A percentile compares a stretch with the other conserved stretches of the same genome.
Evolutionary conservation across 768 basidiomycete genomes (phyloP).

Genomic region (Steccherinum ochraceum): DNA sequence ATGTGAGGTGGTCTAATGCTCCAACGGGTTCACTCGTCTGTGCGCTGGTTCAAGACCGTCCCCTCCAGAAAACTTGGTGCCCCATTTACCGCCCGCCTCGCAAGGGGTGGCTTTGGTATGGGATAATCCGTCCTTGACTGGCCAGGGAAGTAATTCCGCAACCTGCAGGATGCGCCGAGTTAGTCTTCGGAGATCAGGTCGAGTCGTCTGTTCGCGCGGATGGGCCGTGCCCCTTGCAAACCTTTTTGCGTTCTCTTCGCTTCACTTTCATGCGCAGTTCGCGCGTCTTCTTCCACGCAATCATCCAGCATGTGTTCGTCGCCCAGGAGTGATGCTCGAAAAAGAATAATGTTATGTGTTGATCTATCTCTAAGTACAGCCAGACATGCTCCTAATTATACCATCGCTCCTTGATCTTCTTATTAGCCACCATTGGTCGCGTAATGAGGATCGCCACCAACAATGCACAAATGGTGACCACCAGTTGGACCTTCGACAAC

Average conservation of each 20-base stretch:
- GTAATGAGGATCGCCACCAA: conserved; percentile 71
- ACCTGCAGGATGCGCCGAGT: conserved; percentile 81
- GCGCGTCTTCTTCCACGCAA: no score
- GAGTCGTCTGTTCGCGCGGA: conserved; percentile 76
- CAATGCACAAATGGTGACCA: conserved; percentile 73
- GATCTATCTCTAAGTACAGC: neutral
- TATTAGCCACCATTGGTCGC: conserved; percentile 73
- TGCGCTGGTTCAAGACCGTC: conserved; percentile 92
- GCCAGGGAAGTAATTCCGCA: conserved; percentile 94
- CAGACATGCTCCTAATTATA: conserved; percentile 36
- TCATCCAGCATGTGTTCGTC: no score
- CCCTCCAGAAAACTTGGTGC: conserved; percentile 94
- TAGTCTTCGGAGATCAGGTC: conserved; percentile 89
- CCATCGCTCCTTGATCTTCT: conserved; percentile 66
- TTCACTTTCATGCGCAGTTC: no score
- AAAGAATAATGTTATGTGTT: no score
- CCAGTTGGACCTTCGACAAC: conserved; percentile 64
- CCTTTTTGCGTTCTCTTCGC: conserved; percentile 52
- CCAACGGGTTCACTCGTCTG: conserved; percentile 56
- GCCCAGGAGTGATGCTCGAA: no score
- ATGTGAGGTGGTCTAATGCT: conserved; percentile 57
- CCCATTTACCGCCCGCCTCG: conserved; percentile 58
- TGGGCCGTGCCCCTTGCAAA: conserved; percentile 71
- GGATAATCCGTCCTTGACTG: conserved; percentile 82
- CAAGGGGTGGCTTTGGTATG: conserved; percentile 61